These are phyloP conservation scores for Mimosa bimucronata DNA, from an alignment of 306 rosid genomes.

Conservation along the genomic window DNA sequence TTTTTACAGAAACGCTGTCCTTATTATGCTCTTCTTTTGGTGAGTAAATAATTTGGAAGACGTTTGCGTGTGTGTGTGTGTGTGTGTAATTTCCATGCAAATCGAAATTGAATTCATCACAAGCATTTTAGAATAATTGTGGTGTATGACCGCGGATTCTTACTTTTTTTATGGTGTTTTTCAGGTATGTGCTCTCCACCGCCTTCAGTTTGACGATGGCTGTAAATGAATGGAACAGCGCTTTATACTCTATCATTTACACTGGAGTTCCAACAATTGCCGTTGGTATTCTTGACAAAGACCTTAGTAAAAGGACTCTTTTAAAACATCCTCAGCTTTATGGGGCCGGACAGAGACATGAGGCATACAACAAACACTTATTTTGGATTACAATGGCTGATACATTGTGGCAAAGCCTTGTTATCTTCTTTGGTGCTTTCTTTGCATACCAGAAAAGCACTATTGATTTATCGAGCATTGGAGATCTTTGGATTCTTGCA, in stretches of 20 bases:
- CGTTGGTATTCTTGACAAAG: constrained; percentile 95
- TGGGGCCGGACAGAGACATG: constrained; percentile 83
- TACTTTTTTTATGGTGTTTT: constrained; percentile 18
- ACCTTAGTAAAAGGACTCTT: constrained; percentile 83
- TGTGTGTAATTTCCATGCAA: constrained; percentile 1
- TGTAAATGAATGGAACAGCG: constrained; percentile 89
- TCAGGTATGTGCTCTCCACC: constrained; percentile 85
- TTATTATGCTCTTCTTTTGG: constrained; percentile 89
- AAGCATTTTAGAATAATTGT: background rate
- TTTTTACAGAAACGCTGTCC: constrained; percentile 88
- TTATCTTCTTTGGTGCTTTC: constrained; percentile 73
- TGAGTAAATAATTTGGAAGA: constrained; percentile 49
- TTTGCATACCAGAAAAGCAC: constrained; percentile 73
- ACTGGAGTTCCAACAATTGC: constrained; percentile 79
- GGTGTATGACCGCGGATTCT: constrained; percentile 22
- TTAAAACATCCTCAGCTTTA: constrained; percentile 78
- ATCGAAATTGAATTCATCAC: constrained; percentile 1
- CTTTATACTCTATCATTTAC: constrained; percentile 79
- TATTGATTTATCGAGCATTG: constrained; percentile 71
- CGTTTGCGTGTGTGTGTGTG: background rate
- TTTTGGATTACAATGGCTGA: constrained; percentile 81
- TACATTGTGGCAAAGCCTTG: constrained; percentile 92
- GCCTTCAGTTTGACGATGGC: constrained; percentile 81
- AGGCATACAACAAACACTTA: constrained; percentile 76
- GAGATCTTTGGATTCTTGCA: constrained; percentile 95